A percentile compares a stretch with the other conserved stretches of the same genome.
Conservation (phyloP, 345 rosid genomes). For the Rhodamnia rubescens region DNA sequence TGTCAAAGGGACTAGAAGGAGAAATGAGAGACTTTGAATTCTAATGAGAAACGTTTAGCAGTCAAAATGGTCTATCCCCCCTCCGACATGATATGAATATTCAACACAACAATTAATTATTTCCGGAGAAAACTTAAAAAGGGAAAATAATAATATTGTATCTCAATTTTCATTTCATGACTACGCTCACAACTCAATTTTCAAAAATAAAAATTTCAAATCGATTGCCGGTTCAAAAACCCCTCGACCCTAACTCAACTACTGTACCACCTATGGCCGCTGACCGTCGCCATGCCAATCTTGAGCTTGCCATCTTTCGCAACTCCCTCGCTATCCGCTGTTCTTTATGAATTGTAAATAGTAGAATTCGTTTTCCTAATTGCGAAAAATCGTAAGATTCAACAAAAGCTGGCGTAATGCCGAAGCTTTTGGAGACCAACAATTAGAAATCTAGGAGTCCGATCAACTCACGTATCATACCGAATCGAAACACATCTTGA, state of each 20-base stretch:
- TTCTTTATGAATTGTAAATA: too few relatives aligned
- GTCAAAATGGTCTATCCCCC: background rate
- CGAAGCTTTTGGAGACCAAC: too few relatives aligned
- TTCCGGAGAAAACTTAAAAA: background rate
- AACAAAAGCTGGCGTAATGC: too few relatives aligned
- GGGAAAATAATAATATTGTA: background rate
- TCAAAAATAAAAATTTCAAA: background rate
- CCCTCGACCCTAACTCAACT: background rate
- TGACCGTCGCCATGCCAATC: background rate
- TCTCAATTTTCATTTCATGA: background rate
- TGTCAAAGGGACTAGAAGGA: background rate
- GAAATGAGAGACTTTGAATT: background rate
- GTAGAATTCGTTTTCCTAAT: too few relatives aligned
- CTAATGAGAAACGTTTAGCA: background rate
- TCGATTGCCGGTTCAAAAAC: too few relatives aligned
- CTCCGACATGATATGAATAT: background rate
- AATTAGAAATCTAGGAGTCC: too few relatives aligned
- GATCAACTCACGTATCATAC: too few relatives aligned
- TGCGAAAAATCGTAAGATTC: too few relatives aligned
- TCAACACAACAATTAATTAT: background rate
- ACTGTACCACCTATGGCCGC: fast-evolving
- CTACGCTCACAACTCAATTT: background rate
- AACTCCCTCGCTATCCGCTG: too few relatives aligned
- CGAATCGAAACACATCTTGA: too few relatives aligned
- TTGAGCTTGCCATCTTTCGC: too few relatives aligned